Percentiles rank a stretch among this genome's conserved stretches.
phyloP scores from a whole-genome alignment of 2,329 filamentous ascomycete species.

The Colletotrichum nymphaeae region DNA sequence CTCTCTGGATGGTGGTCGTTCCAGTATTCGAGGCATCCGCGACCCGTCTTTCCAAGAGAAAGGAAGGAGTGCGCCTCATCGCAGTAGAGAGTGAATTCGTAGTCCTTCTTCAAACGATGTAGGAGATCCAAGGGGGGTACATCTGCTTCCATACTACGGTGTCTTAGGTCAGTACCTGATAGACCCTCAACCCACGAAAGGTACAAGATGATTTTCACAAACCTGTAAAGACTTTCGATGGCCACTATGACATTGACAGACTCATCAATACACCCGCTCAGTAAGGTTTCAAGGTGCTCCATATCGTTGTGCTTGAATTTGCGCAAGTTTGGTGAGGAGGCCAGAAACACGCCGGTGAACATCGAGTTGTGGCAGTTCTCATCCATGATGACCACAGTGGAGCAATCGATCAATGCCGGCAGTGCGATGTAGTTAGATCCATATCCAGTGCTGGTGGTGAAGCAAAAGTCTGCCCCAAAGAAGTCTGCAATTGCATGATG shows the following conservation, averaged over 20 bases:
- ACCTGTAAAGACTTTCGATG: constrained; percentile 32
- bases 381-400: constrained; percentile 28
- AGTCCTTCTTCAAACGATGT: constrained; percentile 18
- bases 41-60: constrained; percentile 32
- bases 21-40: constrained; percentile 36
- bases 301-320: constrained; percentile 31
- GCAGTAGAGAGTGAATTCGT: constrained; percentile 35
- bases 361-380: constrained; percentile 35
- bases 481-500: constrained; percentile 23
- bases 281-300: constrained; percentile 17
- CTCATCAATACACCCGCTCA: constrained; percentile 7
- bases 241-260: constrained; percentile 16
- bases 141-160: constrained; percentile 6
- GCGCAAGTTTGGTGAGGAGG: background rate
- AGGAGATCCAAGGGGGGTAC: background rate
- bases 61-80: constrained; percentile 37
- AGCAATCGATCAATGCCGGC: constrained; percentile 21
- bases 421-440: constrained; percentile 36
- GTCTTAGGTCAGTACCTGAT: background rate
- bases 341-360: constrained; percentile 33
- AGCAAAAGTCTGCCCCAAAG: constrained; percentile 30
- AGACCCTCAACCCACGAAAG: background rate
- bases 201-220: background rate
- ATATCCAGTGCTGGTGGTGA: constrained; percentile 33
- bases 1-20: constrained; percentile 27